Conservation (phyloP, 805 yeast species). For the baker's yeast (Saccharomyces cerevisiae) region DNA sequence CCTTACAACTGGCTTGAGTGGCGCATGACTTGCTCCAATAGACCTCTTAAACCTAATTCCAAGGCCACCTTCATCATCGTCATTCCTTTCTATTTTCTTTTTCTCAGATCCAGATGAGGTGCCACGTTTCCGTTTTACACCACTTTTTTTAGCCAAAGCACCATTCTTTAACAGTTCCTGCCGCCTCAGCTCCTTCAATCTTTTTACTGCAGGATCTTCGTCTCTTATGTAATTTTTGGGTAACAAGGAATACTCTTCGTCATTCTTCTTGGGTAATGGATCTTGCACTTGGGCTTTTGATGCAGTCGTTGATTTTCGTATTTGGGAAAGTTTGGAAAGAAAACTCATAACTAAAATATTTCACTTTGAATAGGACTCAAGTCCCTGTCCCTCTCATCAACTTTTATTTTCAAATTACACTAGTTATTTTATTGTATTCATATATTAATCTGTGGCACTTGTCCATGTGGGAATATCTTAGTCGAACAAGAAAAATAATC, state of each 20-base stretch:
- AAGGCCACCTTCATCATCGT: slow-evolving; percentile 8
- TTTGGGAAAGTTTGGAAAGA: slow-evolving; percentile 23
- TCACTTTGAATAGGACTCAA: not conserved
- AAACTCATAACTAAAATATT: slow-evolving; percentile 22
- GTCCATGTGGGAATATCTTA: not conserved
- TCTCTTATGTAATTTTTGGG: slow-evolving; percentile 28
- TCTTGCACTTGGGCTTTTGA: slow-evolving; percentile 1
- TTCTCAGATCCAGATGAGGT: not conserved
- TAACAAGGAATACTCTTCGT: slow-evolving; percentile 13
- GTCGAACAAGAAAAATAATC: not conserved
- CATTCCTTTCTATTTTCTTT: slow-evolving; percentile 9
- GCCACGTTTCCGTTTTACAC: slow-evolving; percentile 1
- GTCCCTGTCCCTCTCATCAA: not conserved
- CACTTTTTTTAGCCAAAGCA: slow-evolving; percentile 30
- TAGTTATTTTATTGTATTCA: not conserved
- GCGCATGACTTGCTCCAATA: slow-evolving; percentile 7
- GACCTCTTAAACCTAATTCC: slow-evolving; percentile 21
- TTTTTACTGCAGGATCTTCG: slow-evolving; percentile 63
- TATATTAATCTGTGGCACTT: not conserved
- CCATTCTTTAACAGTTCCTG: slow-evolving; percentile 40
- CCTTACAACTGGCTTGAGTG: not conserved
- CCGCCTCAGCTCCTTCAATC: slow-evolving; percentile 59
- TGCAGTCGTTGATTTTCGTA: slow-evolving; percentile 17
- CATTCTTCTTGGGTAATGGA: slow-evolving; percentile 2
- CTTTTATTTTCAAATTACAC: not conserved